Percentiles rank a stretch among this genome's conserved stretches.
These are phyloP conservation scores for Lepidium aucheri DNA, from an alignment of 345 rosid species.

Conservation along the genomic window DNA sequence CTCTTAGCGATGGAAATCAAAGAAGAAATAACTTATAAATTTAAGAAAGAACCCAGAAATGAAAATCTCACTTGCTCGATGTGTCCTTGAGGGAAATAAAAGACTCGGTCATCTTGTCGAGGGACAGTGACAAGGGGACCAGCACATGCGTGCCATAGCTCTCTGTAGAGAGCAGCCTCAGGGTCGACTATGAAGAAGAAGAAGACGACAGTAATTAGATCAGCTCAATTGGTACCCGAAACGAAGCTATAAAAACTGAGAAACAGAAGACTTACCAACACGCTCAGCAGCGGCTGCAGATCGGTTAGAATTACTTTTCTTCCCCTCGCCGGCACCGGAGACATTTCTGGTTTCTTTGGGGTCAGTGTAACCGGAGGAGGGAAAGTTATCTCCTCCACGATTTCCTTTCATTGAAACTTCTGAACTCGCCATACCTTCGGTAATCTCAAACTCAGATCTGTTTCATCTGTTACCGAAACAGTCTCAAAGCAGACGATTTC, in stretches of 20 bases:
- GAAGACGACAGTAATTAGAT: neutral
- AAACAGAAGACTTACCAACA: neutral
- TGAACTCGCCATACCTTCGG: slow-evolving; percentile 32
- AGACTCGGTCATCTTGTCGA: slow-evolving; percentile 63
- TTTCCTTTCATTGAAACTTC: slow-evolving; percentile 35
- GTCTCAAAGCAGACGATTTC: neutral
- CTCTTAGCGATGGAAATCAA: neutral
- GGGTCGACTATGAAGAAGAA: slow-evolving; percentile 34
- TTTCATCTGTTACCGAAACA: slow-evolving; percentile 31
- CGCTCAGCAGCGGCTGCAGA: slow-evolving; percentile 1
- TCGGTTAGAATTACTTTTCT: slow-evolving; percentile 27
- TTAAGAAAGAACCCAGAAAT: neutral
- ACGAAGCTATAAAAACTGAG: neutral
- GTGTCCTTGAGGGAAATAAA: slow-evolving; percentile 90
- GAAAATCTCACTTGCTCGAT: slow-evolving; percentile 64
- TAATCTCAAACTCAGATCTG: slow-evolving; percentile 42
- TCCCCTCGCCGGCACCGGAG: slow-evolving; percentile 30
- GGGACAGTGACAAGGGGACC: slow-evolving; percentile 83
- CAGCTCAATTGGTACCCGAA: neutral
- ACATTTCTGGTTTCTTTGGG: slow-evolving; percentile 17
- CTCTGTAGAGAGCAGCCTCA: slow-evolving; percentile 58
- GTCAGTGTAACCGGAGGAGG: slow-evolving; percentile 33
- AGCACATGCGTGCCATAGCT: slow-evolving; percentile 95
- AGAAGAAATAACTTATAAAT: neutral
- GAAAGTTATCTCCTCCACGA: slow-evolving; percentile 37